A percentile compares a stretch with the other conserved stretches of the same genome.
Evolutionary conservation across 805 yeast species (phyloP).

Genomic region (Allodekkera sacchari): DNA sequence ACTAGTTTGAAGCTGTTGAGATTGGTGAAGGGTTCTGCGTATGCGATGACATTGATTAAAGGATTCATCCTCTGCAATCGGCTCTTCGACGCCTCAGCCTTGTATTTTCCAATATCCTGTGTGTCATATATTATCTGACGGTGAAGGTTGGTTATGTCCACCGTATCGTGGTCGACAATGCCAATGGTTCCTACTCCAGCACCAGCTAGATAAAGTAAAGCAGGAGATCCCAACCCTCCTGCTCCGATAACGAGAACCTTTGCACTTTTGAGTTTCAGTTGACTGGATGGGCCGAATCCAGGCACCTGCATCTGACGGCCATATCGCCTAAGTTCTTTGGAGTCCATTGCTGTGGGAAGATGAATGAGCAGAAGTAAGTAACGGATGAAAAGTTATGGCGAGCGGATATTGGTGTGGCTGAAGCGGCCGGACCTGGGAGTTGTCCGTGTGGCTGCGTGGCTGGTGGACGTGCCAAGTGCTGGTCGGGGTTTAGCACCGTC

Average conservation of each 20-base stretch:
- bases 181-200: slow-evolving; percentile 85
- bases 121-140: slow-evolving; percentile 79
- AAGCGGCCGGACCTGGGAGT: no score
- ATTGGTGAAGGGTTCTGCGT: slow-evolving; percentile 41
- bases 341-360: slow-evolving; percentile 14
- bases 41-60: slow-evolving; percentile 44
- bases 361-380: neutral
- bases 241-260: slow-evolving; percentile 82
- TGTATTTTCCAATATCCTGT: slow-evolving; percentile 54
- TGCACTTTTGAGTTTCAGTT: slow-evolving; percentile 46
- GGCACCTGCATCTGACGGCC: slow-evolving; percentile 96
- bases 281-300: slow-evolving; percentile 54
- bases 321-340: slow-evolving; percentile 72
- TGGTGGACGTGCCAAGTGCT: no score
- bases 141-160: slow-evolving; percentile 80
- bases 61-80: slow-evolving; percentile 58
- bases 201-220: slow-evolving; percentile 72
- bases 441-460: no score
- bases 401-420: neutral
- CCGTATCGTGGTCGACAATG: slow-evolving; percentile 78
- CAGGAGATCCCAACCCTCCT: slow-evolving; percentile 96
- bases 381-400: no score
- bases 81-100: slow-evolving; percentile 70
- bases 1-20: slow-evolving; percentile 59
- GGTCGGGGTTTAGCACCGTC: no score